A percentile compares a stretch with the other conserved stretches of the same genome.
These are phyloP conservation scores for Xylaria telfairii DNA, from an alignment of 495 filamentous ascomycete genomes.

Conservation along the genomic window DNA sequence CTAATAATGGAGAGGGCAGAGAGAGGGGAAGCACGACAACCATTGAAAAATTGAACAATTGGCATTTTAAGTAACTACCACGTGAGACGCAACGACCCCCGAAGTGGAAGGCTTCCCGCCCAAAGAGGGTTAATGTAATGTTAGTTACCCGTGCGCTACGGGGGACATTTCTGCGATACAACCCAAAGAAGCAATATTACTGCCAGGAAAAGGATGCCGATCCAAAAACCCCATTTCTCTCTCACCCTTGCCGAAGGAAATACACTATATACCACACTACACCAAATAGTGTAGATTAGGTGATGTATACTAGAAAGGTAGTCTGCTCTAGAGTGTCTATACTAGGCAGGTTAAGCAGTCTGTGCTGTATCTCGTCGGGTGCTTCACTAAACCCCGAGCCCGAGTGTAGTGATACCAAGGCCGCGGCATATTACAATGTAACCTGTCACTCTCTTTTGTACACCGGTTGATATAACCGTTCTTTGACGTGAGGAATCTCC, in stretches of 20 bases:
- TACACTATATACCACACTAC: background rate
- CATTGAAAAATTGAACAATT: slow-evolving; percentile 1
- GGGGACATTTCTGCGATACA: background rate
- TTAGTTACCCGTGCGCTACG: background rate
- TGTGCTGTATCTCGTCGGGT: background rate
- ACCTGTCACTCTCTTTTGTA: background rate
- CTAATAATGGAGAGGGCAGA: background rate
- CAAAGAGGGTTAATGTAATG: background rate
- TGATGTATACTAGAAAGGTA: background rate
- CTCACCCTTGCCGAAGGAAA: background rate
- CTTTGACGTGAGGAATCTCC: background rate
- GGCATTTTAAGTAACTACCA: background rate
- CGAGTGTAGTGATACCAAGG: background rate
- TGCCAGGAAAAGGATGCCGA: background rate
- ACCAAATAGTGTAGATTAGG: background rate
- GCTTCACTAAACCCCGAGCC: background rate
- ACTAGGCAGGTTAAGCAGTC: background rate
- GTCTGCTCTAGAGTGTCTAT: background rate
- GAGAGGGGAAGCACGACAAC: background rate
- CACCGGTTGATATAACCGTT: background rate
- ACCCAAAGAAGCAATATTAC: background rate
- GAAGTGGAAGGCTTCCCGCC: background rate
- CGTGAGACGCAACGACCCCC: background rate
- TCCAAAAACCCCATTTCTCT: background rate
- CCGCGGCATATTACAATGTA: background rate